Conservation (phyloP, 1,284 basidiomycete genomes). For the Trametes polyzona region DNA sequence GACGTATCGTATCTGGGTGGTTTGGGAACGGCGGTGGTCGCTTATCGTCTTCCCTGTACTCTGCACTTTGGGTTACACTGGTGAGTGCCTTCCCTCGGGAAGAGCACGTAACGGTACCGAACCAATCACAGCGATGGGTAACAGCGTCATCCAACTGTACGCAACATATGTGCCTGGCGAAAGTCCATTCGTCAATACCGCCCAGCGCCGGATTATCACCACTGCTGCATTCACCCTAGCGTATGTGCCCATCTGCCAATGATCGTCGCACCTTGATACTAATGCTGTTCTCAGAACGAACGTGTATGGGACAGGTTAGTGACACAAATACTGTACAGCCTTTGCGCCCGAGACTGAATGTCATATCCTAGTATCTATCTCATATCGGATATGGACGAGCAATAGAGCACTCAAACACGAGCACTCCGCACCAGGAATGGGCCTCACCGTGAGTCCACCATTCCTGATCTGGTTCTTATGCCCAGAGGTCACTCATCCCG, state of each 20-base stretch:
- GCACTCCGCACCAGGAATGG: neutral
- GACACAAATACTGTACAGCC: no score
- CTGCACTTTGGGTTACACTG: conserved; percentile 13
- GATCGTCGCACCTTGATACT: neutral
- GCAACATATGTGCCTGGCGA: conserved; percentile 9
- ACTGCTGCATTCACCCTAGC: conserved; percentile 15
- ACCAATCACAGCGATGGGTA: conserved; percentile 17
- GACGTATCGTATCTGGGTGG: conserved; percentile 25
- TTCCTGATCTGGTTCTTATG: no score
- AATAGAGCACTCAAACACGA: conserved; percentile 16
- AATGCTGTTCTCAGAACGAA: conserved; percentile 12
- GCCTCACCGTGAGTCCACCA: neutral
- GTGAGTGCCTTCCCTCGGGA: no score
- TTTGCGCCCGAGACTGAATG: neutral
- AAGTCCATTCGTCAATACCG: conserved; percentile 17
- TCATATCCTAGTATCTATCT: conserved; percentile 8
- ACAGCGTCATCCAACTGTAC: conserved; percentile 20
- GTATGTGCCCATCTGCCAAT: neutral
- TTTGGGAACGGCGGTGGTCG: conserved; percentile 17
- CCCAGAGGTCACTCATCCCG: neutral
- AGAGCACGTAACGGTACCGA: no score
- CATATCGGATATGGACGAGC: conserved; percentile 21
- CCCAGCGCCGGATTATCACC: conserved; percentile 20
- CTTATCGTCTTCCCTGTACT: conserved; percentile 21
- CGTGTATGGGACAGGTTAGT: conserved; percentile 20